Evolutionary conservation across 768 basidiomycete genomes (phyloP), one percentile per base, ranked within the genome.

Genomic region (Coprinellus micaceus): DNA sequence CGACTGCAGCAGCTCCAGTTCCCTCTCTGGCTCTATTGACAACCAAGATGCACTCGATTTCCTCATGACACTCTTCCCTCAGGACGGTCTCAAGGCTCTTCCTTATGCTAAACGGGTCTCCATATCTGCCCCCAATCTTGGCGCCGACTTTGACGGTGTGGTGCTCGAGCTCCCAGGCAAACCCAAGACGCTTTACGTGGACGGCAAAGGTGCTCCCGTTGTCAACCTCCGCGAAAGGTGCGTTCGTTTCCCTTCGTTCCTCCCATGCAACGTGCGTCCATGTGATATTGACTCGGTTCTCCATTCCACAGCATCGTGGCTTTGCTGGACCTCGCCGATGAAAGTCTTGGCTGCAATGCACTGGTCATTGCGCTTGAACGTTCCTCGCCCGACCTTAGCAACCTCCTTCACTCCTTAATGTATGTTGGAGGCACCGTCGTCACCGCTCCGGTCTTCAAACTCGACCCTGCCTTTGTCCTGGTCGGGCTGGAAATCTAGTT

Each of bases 381-480:
- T 62, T 78, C 84, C 0, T 88, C 85, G 40, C 81, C 83, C 17
- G 81, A 80, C 53, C 78, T 94, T 53, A 82, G 86, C 62, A 82
- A 84, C 64, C 75, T 94, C 55, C 76, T 95, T 36, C 94, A 95
- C 66, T 88, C 93, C 49, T 79, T 95, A 60, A 91, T 95, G 89
- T 95, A 95, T 71, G 89, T 94, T 52, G 92, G 92, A 60, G 93
- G 90, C 54, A 82, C 80, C 49, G 87, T 95, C 52, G 85, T 95
- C 51, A 89, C 91, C 53, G 86, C 84, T 66, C 88, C 89, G 53
- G 83, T 82, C 24, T 90, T 89, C 77, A 77, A 83, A 64, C 83
- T 87, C 56, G 82, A 91, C 65, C 79, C 87, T 26, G 82, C 85
- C 17, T 91, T 85, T 67, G 82, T 95, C 33, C 84, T 94, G 45